These are phyloP conservation scores for Cladorrhinum sp. DNA, from an alignment of 2,329 filamentous ascomycete species.

Conservation along the genomic window DNA sequence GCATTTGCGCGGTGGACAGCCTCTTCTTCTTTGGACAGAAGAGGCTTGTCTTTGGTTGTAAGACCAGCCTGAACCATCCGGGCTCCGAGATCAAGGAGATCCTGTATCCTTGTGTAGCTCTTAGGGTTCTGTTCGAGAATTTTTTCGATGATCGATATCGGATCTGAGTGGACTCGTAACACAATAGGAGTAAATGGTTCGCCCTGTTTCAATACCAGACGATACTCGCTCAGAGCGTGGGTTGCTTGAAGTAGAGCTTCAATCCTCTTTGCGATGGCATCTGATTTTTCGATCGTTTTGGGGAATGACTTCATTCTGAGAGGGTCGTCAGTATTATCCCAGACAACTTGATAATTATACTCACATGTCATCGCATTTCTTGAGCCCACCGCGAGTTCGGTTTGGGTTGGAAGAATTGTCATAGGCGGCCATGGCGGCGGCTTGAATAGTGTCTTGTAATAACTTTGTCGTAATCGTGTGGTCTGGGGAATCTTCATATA, in stretches of 20 bases:
- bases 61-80: constrained; percentile 63
- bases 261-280: constrained; percentile 51
- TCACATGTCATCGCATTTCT: constrained; percentile 73
- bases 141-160: constrained; percentile 68
- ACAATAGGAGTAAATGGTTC: constrained; percentile 77
- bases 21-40: constrained; percentile 28
- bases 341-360: background rate
- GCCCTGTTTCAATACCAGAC: constrained; percentile 73
- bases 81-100: constrained; percentile 65
- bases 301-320: constrained; percentile 62
- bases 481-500: constrained; percentile 55
- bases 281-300: constrained; percentile 50
- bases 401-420: constrained; percentile 83
- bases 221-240: constrained; percentile 71
- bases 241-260: constrained; percentile 69
- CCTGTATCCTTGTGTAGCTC: constrained; percentile 71
- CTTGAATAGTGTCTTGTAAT: constrained; percentile 60
- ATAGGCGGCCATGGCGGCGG: constrained; percentile 66
- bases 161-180: constrained; percentile 72
- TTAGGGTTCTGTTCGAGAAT: constrained; percentile 72
- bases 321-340: constrained; percentile 2
- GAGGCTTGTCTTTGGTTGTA: constrained; percentile 32
- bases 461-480: constrained; percentile 47
- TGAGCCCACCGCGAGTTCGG: constrained; percentile 69
- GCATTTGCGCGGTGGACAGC: constrained; percentile 38